Evolutionary conservation across 164 flowering plant species (phyloP), one percentile per base, ranked within the genome.

Genomic region (Umbellularia californica): DNA sequence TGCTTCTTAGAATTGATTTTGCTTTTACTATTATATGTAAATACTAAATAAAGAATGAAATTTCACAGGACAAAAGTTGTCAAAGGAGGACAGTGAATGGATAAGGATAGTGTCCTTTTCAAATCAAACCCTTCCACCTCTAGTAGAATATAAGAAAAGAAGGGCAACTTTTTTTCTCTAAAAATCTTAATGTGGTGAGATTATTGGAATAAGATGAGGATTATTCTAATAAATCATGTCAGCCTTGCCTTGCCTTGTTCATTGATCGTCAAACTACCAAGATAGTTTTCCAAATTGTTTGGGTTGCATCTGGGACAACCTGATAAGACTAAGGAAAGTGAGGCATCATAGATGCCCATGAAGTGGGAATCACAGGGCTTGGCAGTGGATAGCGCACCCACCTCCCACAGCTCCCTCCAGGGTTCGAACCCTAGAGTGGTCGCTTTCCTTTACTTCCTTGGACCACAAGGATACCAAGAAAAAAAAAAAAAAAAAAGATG

Each of bases 71-170:
- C 27, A 24, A 22, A 69, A 70, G 55, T 51, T 17, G 25, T 30
- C 55, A 1, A 27, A 25, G 23, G 19, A 33, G 66, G 47, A 30
- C 23, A 69, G n/a, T 58, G 74, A 60, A 20, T 28, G n/a, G 74
- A 71, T 71, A 60, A 71, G 74, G 22, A 30, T 71, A 22, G 14
- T 27, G 74, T 71, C 50, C 20, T 71, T 71, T 30, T 71, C 74
- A 28, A 71, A 20, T 6, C 30, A 22, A n/a, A 24, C 41, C 24
- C 13, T 33, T 5, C 73, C 22, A 70, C 35, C 58, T 20, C 4
- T 7, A 2, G 23, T 15, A 15, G 65, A 71, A 71, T 30, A 71
- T 30, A 27, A 69, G 20, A 28, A 15, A 22, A 50, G 24, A 5
- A 24, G 24, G 58, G 14, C 20, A 14, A 60, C 15, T 70, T 51